phyloP scores from a whole-genome alignment of 2,329 filamentous ascomycete species.

The Ceratocystis albifundus region DNA sequence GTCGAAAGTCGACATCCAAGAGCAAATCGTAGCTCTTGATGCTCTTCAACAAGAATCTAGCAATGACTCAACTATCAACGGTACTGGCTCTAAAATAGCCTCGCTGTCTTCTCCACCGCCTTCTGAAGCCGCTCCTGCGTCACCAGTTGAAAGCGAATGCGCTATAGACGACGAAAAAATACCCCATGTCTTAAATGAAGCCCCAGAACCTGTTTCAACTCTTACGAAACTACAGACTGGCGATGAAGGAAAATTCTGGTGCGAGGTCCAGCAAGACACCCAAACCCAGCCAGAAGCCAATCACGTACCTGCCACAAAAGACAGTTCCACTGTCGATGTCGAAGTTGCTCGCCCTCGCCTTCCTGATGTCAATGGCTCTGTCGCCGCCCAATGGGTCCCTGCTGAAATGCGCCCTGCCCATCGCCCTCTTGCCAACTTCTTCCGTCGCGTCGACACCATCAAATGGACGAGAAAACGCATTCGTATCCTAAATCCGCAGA shows the following conservation, averaged over 20 bases:
- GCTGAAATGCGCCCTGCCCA: slow-evolving; percentile 67
- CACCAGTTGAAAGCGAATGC: neutral
- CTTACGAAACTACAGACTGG: slow-evolving; percentile 14
- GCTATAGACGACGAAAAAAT: neutral
- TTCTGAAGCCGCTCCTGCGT: neutral
- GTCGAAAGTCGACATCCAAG: neutral
- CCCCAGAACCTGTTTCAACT: neutral
- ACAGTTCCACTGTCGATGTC: neutral
- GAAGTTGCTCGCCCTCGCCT: slow-evolving; percentile 29
- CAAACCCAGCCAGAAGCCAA: slow-evolving; percentile 33
- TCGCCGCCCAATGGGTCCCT: slow-evolving; percentile 64
- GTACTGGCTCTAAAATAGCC: neutral
- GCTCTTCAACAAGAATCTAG: slow-evolving; percentile 23
- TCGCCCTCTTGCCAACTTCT: slow-evolving; percentile 52
- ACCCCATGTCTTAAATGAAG: neutral
- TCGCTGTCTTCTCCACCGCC: neutral
- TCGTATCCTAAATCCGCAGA: slow-evolving; percentile 33
- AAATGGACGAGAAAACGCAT: slow-evolving; percentile 61
- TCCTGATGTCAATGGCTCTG: slow-evolving; percentile 36
- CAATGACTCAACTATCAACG: slow-evolving; percentile 52
- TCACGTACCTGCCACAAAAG: slow-evolving; percentile 29
- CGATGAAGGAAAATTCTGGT: neutral
- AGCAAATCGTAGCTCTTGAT: slow-evolving; percentile 1
- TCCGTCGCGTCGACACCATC: slow-evolving; percentile 89
- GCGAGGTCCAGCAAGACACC: neutral